Evolutionary conservation across 208 protist genomes (phyloP), one percentile per base, ranked within the genome.

Genomic region (Trypanosoma vivax): DNA sequence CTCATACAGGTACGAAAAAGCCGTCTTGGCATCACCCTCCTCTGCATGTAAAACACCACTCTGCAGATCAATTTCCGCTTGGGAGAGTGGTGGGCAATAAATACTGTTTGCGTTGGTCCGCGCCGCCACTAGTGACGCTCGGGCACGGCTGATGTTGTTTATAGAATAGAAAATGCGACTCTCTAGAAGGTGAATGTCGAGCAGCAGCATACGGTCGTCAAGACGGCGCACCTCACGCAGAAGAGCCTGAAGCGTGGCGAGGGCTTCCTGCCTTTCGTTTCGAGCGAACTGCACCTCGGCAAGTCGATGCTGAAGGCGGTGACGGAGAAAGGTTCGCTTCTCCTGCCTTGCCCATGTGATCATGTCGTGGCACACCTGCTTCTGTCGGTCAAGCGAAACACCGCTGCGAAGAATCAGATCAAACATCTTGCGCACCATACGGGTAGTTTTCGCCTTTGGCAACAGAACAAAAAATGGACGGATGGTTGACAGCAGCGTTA

Each of bases 1-100:
- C 72, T 99, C 98, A 70, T 94, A 99, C 39, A 99, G 96, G 86
- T 99, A 99, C 3, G 96, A 99, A 72, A 96, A 97, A 21, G 96
- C 96, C 10, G 97, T 99, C 72, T 99, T 99, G 64, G 84, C 94
- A 69, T 99, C 98, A 11, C 96, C 92, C 68, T 99, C 97, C 70
- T 99, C 94, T 2, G 96, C 93, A 61, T 98, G 89, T 25, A 99
- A 80, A 0, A 98, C 86, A 28, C 98, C 98, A 9, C 82, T 85
- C 76, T 98, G 95, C 38, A 97, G 69, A 65, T 99, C 97, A 61
- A 99, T 96, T 60, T 98, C 80, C 3, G 96, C 97, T 81, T 99
- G 98, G n/a, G 98, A 74, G 6, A 93, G 69, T 33, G 97, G 97
- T 24, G 95, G 94, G 72, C 96, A 99, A 78, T 99, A 99, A 66